Conservation (phyloP, 495 filamentous ascomycete genomes). For the Hyaloscypha hepaticicola region DNA sequence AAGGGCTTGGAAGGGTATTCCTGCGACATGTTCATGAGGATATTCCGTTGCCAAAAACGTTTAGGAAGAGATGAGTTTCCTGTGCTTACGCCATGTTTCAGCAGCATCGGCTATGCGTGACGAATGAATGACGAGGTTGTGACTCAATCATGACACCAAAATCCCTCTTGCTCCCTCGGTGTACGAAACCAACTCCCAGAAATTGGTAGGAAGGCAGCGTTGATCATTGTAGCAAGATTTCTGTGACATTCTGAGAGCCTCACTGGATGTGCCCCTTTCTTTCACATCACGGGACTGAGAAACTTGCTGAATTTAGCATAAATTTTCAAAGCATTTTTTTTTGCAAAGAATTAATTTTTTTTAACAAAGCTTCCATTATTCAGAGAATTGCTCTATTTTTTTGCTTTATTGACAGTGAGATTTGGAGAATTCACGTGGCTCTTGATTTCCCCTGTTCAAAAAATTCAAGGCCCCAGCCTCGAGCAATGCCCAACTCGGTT, state of each 20-base stretch:
- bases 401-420: neutral
- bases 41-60: too few species aligned
- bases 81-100: neutral
- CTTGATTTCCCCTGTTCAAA: neutral
- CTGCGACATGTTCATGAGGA: too few species aligned
- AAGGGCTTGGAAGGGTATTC: too few species aligned
- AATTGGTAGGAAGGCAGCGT: neutral
- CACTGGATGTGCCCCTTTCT: neutral
- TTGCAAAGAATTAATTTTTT: too few species aligned
- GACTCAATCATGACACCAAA: neutral
- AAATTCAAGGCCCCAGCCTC: conserved; percentile 7
- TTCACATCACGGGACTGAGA: neutral
- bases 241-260: neutral
- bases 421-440: neutral
- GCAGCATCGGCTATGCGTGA: neutral
- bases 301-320: neutral
- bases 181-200: neutral
- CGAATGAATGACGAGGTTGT: neutral
- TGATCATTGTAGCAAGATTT: neutral
- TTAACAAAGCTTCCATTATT: too few species aligned
- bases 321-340: neutral
- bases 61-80: neutral
- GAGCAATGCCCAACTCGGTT: neutral
- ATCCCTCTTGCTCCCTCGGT: neutral
- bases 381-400: too few species aligned